Base-by-base conservation (phyloP, 2,329 filamentous ascomycete species). In the Ambrosiella beaveri region DNA sequence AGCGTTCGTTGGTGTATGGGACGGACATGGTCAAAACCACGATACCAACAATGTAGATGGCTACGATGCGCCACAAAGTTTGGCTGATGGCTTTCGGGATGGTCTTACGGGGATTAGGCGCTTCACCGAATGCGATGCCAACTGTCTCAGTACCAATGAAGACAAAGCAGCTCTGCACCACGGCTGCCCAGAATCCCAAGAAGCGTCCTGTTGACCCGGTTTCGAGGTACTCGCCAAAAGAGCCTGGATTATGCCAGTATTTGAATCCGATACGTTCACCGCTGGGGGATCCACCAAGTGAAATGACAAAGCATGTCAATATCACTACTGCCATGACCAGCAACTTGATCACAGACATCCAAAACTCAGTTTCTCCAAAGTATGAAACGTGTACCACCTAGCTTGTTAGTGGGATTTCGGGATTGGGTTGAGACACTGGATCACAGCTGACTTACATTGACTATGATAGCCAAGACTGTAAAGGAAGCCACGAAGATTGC, bases 341-440 rank as follows among this genome's bases (percentile, higher is more conserved):
- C 2, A 74, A 67, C 60, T 76, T 76, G 63, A 71, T 63, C 3
- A 69, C 66, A 0, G 71, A 71, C 57, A 76, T 71, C 69, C 72
- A 74, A 60, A 76, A 76, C 59, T 76, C 73, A 12, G 71, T 69
- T 62, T 76, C 74, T 52, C 73, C 72, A 51, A 73, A 74, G 57
- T 69, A 69, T 4, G 63, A 64, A 40, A 75, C 71, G 50, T 69
- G 68, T 7, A 70, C 63, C 35, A 70, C 45, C 53, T 55, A 19
- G 38, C n/a, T 47, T 17, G 7, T 47, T 15, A 47, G 44, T 47
- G 7, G 17, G 37, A n/a, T 11, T 44, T 38, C 44, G 27, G 27
- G 36, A 55, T 44, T 13, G 13, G 15, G 2, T 9, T 19, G 7
- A 19, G 3, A 7, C 9, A 27, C n/a, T 44, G 39, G 19, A n/a